Percentiles rank a stretch among this genome's conserved stretches.
These are phyloP conservation scores for Sisymbrium altissimum DNA, from an alignment of 345 rosid genomes.

Conservation along the genomic window DNA sequence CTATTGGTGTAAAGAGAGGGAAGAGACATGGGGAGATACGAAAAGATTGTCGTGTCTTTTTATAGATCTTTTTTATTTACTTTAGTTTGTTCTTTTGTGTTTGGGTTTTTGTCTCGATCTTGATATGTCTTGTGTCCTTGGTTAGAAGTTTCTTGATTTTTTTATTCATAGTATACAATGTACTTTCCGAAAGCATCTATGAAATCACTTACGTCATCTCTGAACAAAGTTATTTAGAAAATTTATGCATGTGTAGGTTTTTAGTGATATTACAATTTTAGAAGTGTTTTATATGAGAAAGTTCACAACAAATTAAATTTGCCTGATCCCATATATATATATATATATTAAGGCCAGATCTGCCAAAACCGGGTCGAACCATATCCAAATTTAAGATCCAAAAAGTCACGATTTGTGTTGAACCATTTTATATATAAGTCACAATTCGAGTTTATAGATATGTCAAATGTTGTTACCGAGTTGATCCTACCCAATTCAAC, in stretches of 20 bases:
- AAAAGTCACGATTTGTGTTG: neutral
- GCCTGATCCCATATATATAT: neutral
- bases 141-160: neutral
- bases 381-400: neutral
- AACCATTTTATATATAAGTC: neutral
- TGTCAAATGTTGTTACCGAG: neutral
- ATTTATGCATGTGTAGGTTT: neutral
- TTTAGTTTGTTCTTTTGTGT: neutral
- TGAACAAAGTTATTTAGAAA: neutral
- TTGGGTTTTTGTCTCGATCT: neutral
- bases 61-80: conserved; percentile 17
- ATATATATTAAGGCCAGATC: neutral
- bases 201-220: neutral
- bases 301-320: neutral
- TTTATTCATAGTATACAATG: neutral
- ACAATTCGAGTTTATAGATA: neutral
- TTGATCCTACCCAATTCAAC: neutral
- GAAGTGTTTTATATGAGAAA: neutral
- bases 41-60: conserved; percentile 52
- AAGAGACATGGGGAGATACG: conserved; percentile 68
- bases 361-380: neutral
- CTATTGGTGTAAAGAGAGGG: conserved; percentile 70
- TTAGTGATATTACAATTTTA: neutral
- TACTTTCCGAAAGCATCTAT: neutral
- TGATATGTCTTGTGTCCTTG: neutral